phyloP scores from a whole-genome alignment of 2,329 filamentous ascomycete genomes.

The Rosellinia necatrix region DNA sequence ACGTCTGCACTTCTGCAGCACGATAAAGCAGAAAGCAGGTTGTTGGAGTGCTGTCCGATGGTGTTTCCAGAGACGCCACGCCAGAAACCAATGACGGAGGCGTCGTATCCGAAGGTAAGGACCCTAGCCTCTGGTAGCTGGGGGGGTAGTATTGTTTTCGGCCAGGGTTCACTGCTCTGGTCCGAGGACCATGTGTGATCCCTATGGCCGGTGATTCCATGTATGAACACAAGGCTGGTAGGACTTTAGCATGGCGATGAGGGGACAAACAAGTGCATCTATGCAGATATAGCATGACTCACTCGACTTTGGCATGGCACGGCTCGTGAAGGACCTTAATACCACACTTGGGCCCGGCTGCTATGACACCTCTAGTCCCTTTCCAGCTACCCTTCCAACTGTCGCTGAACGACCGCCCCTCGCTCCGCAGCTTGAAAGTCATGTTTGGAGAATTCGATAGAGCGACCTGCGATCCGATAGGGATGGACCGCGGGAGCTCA shows the following conservation, averaged over 20 bases:
- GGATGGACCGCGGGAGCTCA: background rate
- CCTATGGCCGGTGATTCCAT: constrained; percentile 14
- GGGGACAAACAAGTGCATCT: background rate
- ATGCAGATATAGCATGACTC: background rate
- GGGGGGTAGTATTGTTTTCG: constrained; percentile 4
- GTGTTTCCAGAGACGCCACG: constrained; percentile 3
- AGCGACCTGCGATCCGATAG: background rate
- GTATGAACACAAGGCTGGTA: constrained; percentile 14
- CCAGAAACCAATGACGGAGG: background rate
- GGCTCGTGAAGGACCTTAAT: constrained; percentile 8
- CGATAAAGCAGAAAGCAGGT: constrained; percentile 5
- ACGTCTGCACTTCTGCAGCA: background rate
- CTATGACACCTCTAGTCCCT: background rate
- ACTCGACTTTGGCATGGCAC: constrained; percentile 5
- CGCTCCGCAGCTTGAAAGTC: constrained; percentile 7
- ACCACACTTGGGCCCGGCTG: constrained; percentile 1
- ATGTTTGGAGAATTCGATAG: background rate
- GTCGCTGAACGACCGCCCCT: constrained; percentile 9
- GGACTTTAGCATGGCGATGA: background rate
- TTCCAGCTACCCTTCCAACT: constrained; percentile 15
- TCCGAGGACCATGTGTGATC: constrained; percentile 14
- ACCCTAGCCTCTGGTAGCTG: constrained; percentile 10
- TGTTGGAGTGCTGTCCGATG: constrained; percentile 6
- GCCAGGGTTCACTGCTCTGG: constrained; percentile 6
- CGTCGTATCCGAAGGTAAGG: constrained; percentile 20